Conservation (phyloP, 2,329 filamentous ascomycete genomes). For the Fusarium succisae region DNA sequence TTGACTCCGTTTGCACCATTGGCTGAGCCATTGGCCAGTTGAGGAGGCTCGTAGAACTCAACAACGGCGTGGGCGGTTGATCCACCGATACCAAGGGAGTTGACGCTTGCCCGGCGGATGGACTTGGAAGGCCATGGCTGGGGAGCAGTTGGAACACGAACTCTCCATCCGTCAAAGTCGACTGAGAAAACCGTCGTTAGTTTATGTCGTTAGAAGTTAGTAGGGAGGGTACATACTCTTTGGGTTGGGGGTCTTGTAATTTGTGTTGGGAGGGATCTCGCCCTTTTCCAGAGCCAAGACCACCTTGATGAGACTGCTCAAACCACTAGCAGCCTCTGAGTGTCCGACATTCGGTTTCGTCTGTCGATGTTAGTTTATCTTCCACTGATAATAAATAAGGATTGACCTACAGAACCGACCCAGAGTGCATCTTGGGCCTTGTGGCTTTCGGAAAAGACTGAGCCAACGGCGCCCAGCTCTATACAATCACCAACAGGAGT, state of each 20-base stretch:
- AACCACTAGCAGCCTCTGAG: constrained; percentile 43
- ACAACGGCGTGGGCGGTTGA: constrained; percentile 56
- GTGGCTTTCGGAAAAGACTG: constrained; percentile 42
- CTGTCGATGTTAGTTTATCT: constrained; percentile 23
- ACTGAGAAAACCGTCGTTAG: constrained; percentile 16
- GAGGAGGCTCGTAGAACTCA: constrained; percentile 36
- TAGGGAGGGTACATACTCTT: constrained; percentile 21
- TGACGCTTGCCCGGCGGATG: constrained; percentile 43
- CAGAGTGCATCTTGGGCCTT: constrained; percentile 44
- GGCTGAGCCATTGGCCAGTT: not conserved
- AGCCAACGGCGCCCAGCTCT: constrained; percentile 46
- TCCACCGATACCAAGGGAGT: constrained; percentile 55
- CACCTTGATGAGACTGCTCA: constrained; percentile 43
- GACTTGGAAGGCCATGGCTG: constrained; percentile 39
- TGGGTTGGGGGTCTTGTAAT: constrained; percentile 38
- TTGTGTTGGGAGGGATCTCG: constrained; percentile 40
- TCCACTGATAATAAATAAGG: rapidly evolving
- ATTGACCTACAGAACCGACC: constrained; percentile 56
- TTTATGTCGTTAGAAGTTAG: not conserved
- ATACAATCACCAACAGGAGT: constrained; percentile 44
- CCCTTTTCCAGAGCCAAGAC: constrained; percentile 41
- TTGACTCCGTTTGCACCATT: not conserved
- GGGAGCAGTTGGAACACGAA: constrained; percentile 31
- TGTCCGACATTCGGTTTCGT: constrained; percentile 44
- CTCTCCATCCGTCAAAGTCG: constrained; percentile 38